Conservation (phyloP, 768 basidiomycete genomes). For the Naematelia aurantialba region DNA sequence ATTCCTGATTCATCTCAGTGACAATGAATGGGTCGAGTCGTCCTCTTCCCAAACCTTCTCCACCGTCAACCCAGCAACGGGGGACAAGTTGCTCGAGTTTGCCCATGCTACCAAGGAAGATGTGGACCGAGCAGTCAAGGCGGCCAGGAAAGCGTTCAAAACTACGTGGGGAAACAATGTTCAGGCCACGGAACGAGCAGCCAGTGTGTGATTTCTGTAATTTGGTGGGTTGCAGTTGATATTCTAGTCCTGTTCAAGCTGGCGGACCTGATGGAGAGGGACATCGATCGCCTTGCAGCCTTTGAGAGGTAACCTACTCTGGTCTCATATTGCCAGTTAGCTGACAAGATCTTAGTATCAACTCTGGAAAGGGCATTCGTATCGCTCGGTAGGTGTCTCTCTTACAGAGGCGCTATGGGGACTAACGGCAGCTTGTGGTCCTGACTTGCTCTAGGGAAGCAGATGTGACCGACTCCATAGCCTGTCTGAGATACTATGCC, state of each 20-base stretch:
- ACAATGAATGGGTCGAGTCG: conserved; percentile 7
- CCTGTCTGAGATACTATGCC: conserved; percentile 68
- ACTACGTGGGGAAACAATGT: conserved; percentile 52
- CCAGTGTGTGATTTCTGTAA: conserved; percentile 13
- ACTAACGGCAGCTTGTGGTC: no score
- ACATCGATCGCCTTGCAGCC: conserved; percentile 66
- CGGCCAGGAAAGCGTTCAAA: conserved; percentile 51
- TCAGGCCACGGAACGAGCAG: conserved; percentile 42
- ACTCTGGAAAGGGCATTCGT: conserved; percentile 59
- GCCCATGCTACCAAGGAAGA: conserved; percentile 64
- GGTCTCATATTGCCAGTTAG: not conserved
- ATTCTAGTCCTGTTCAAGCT: conserved; percentile 66
- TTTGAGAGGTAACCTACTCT: conserved; percentile 56
- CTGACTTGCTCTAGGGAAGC: conserved; percentile 54
- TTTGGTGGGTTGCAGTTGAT: conserved; percentile 56
- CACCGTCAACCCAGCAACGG: conserved; percentile 59
- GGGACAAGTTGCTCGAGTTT: conserved; percentile 55
- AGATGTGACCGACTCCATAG: conserved; percentile 58
- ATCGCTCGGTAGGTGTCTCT: conserved; percentile 23
- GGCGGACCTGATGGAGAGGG: conserved; percentile 61
- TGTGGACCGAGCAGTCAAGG: conserved; percentile 67
- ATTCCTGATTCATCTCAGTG: not conserved
- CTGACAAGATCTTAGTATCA: conserved; percentile 49
- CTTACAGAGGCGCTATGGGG: not conserved
- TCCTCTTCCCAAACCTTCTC: conserved; percentile 24